These are phyloP conservation scores for Aspergillus versicolor DNA, from an alignment of 2,329 filamentous ascomycete species.

Conservation along the genomic window DNA sequence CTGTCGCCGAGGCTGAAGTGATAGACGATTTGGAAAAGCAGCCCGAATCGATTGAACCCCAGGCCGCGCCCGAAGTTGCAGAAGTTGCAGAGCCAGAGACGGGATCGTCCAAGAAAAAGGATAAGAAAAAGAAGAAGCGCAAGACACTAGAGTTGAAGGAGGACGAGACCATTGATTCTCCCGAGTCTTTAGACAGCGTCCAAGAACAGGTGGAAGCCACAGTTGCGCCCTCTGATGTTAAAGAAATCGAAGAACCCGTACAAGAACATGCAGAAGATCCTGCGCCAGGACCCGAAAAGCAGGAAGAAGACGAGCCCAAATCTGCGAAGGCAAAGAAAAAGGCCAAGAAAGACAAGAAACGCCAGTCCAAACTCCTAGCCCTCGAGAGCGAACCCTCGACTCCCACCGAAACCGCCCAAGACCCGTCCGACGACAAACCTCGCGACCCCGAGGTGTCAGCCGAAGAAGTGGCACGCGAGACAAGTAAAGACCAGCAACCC, in stretches of 20 bases:
- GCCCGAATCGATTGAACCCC: neutral
- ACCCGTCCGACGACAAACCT: conserved; percentile 14
- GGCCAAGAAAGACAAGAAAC: conserved; percentile 44
- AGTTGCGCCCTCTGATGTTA: neutral
- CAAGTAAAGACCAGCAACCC: conserved; percentile 17
- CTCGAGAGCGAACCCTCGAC: conserved; percentile 17
- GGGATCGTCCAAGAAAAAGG: conserved; percentile 23
- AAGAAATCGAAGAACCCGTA: neutral
- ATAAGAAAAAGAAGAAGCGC: conserved; percentile 41
- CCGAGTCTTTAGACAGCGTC: conserved; percentile 11
- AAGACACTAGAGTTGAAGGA: conserved; percentile 20
- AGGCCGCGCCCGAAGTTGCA: neutral
- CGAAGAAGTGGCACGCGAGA: conserved; percentile 14
- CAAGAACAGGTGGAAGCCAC: neutral
- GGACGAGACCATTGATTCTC: conserved; percentile 15
- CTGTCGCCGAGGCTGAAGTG: neutral
- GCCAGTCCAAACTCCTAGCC: conserved; percentile 31
- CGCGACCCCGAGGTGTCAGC: conserved; percentile 4
- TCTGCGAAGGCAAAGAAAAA: conserved; percentile 45
- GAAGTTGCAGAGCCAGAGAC: conserved; percentile 12
- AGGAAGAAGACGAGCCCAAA: conserved; percentile 26
- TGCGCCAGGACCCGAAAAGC: conserved; percentile 11
- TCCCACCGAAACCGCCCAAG: neutral
- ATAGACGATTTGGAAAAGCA: neutral
- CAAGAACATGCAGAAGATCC: neutral